Base-by-base conservation (phyloP, 371 early-diverging fungal species). In the Blakeslea trispora region DNA sequence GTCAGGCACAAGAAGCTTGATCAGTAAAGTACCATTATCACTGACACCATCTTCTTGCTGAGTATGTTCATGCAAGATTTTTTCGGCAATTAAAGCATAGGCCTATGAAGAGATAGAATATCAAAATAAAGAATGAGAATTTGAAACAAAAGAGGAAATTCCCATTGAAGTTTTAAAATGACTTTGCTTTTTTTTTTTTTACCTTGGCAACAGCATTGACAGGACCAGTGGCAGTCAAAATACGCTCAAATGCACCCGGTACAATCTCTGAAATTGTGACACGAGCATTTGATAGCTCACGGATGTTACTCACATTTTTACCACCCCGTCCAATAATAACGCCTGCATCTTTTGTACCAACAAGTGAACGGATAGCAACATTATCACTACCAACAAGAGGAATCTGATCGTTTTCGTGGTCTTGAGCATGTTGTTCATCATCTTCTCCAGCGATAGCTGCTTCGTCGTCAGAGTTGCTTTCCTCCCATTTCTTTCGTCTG, bases 241-340 rank as follows among this genome's bases (percentile, higher is more conserved):
- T 77, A 49, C 94, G 82, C 49, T 92, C 93, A 22, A 59, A 66
- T 9, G 90, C 91, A 28, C 88, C 86, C 40, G 74, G 87, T 0
- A 91, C 74, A 48, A 88, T 87, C 47, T 92, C 91, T 15, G 91
- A 88, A 28, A 94, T 86, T 19, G 81, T 86, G 22, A 93, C 87
- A 21, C 85, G 81, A n/a, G 90, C 92, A 15, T 85, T 81, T 23
- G 90, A 88, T 31, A 61, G 51, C 48, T 90, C 89, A 35, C 92
- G 83, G 52, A 93, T 88, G 44, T 91, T 90, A 40, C 82, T 84
- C 5, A 93, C 87, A 61, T 91, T 91, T 52, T 84, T 83, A 42
- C 94, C 94, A 21, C 78, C 82, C 55, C 89, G 87, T 13, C 94
- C 94, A 67, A 94, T 92, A 55, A 92, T 83, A 10, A 93, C 81